phyloP scores from a whole-genome alignment of 2,329 filamentous ascomycete genomes.

The Fusarium anthophilum region DNA sequence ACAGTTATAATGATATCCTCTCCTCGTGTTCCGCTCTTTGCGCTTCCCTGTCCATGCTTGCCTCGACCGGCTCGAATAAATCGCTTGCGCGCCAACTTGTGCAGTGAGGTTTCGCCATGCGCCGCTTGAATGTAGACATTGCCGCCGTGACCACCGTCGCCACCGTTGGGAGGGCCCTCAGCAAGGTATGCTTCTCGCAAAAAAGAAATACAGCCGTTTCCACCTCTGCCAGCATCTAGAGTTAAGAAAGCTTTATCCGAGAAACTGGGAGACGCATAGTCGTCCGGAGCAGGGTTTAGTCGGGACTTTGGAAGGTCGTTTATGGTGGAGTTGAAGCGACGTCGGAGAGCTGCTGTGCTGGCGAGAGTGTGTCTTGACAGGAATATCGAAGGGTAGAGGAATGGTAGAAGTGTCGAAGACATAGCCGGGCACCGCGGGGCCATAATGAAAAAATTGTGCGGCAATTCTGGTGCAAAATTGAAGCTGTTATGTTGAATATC shows the following conservation, averaged over 20 bases:
- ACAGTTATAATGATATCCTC: slow-evolving; percentile 90
- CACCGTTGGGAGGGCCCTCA: slow-evolving; percentile 92
- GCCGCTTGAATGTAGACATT: slow-evolving; percentile 95
- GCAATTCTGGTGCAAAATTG: not conserved
- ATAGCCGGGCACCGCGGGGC: slow-evolving; percentile 40
- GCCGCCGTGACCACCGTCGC: slow-evolving; percentile 91
- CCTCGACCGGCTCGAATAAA: slow-evolving; percentile 79
- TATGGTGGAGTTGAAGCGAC: slow-evolving; percentile 43
- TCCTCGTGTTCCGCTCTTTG: slow-evolving; percentile 78
- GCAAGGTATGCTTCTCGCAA: slow-evolving; percentile 88
- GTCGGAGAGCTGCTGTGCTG: slow-evolving; percentile 16
- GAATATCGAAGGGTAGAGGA: slow-evolving; percentile 61
- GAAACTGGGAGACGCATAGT: slow-evolving; percentile 85
- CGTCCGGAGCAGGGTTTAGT: slow-evolving; percentile 83
- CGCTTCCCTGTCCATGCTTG: slow-evolving; percentile 80
- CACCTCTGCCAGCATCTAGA: slow-evolving; percentile 81
- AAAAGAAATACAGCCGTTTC: slow-evolving; percentile 94
- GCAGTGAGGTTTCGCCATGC: slow-evolving; percentile 88
- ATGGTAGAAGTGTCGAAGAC: slow-evolving; percentile 46
- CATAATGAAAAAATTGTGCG: slow-evolving; percentile 33
- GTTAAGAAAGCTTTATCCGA: slow-evolving; percentile 85
- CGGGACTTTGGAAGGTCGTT: slow-evolving; percentile 61
- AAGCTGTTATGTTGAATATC: slow-evolving; percentile 6
- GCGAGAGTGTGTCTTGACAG: slow-evolving; percentile 26
- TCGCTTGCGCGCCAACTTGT: slow-evolving; percentile 85